Evolutionary conservation across 2,329 filamentous ascomycete species (phyloP).

Genomic region (Helotiales sp.): DNA sequence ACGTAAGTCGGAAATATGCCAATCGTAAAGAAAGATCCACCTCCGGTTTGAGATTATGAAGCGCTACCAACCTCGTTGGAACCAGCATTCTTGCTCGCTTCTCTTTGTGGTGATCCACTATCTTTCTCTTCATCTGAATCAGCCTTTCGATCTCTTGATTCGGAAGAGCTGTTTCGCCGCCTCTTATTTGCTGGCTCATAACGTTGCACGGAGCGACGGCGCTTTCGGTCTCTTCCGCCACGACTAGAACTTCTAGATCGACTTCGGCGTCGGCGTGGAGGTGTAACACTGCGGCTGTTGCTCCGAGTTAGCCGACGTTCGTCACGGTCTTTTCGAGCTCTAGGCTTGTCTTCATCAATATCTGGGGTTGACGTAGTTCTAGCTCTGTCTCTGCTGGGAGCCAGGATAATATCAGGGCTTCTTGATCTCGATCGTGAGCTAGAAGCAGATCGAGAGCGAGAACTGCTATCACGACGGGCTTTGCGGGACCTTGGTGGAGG

Average conservation of each 20-base stretch:
- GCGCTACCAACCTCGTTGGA: conserved; percentile 51
- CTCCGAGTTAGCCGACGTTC: conserved; percentile 44
- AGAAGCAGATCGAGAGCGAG: conserved; percentile 38
- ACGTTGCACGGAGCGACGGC: conserved; percentile 43
- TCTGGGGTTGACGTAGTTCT: conserved; percentile 34
- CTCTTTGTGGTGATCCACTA: conserved; percentile 36
- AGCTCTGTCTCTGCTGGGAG: conserved; percentile 31
- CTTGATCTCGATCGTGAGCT: conserved; percentile 35
- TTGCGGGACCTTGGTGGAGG: conserved; percentile 39
- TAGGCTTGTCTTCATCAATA: conserved; percentile 30
- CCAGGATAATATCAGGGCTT: conserved; percentile 32
- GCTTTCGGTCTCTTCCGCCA: conserved; percentile 40
- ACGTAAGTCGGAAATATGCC: conserved; percentile 20
- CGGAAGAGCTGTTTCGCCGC: conserved; percentile 57
- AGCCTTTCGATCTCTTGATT: conserved; percentile 59
- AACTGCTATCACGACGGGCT: conserved; percentile 40
- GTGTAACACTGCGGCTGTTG: conserved; percentile 43
- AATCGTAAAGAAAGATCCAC: conserved; percentile 26
- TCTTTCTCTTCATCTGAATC: conserved; percentile 59
- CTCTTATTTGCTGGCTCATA: conserved; percentile 47
- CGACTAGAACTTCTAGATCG: conserved; percentile 37
- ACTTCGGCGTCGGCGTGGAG: conserved; percentile 39
- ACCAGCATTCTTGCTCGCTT: conserved; percentile 32
- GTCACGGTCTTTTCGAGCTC: conserved; percentile 39
- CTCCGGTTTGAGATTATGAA: conserved; percentile 35